Base-by-base conservation (phyloP, 2,329 filamentous ascomycete species). In the Sporothrix protearum region DNA sequence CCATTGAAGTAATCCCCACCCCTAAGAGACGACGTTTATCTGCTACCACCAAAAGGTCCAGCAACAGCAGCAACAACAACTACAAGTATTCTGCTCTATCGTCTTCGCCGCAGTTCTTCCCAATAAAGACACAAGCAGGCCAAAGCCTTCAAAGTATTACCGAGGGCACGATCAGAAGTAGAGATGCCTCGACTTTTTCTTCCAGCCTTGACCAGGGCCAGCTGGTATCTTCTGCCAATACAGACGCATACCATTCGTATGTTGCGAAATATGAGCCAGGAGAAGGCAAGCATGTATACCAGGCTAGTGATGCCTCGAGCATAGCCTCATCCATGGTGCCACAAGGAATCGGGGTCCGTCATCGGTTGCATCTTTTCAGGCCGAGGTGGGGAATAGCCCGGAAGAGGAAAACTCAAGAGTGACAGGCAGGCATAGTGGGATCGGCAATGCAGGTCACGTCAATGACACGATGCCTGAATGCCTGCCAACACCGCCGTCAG, bases 401-500 rank as follows among this genome's bases (percentile, higher is more conserved):
- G 71, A 42, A 73, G 83, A 47, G 78, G 6, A 57, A 3, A 42
- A 42, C 42, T 7, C 64, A 7, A 25, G 67, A 12, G 42, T 25
- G 9, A 19, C 28, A n/a, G 36, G 14, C 47, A 49, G 55, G 6
- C 25, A 71, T 3, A 8, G 49, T 9, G 36, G 39, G 0, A 22
- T 53, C 2, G 25, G 36, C 8, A 14, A 39, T 25, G 22, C 49
- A 9, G 68, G 55, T 2, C 68, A 49, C 19, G 45, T 28, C 30
- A 49, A 70, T 6, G 49, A 45, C 3, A 25, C 30, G 2, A n/a
- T 72, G 3, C 73, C 78, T 55, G 76, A 81, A 68, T 76, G 81
- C 51, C 73, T 78, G 6, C 80, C 81, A 69, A 83, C 82, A 39
- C 82, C 83, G 0, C 80, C 82, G 0, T 81, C 80, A 57, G 82